Conservation (phyloP, 352 stramenopile species). For the Globisporangium irregulare region DNA sequence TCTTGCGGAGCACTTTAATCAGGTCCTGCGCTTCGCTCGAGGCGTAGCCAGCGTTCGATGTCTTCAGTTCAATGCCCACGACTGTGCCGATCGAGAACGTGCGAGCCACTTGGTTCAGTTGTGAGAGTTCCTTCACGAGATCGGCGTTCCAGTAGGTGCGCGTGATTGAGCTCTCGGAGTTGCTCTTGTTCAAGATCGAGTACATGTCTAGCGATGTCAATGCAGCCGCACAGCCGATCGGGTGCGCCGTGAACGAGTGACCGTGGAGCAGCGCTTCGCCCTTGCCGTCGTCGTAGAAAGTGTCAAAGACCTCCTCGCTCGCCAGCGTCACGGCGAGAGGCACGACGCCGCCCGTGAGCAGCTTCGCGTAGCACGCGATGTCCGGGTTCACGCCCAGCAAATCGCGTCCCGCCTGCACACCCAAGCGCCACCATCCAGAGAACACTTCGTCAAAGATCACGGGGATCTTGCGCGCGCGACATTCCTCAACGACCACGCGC, state of each 20-base stretch:
- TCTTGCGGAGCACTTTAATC: constrained; percentile 53
- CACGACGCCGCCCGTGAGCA: constrained; percentile 88
- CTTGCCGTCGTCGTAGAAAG: constrained; percentile 88
- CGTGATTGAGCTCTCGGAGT: constrained; percentile 14
- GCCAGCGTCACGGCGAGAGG: constrained; percentile 86
- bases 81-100: constrained; percentile 81
- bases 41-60: constrained; percentile 56
- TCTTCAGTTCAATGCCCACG: constrained; percentile 67
- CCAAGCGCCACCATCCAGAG: constrained; percentile 89
- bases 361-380: constrained; percentile 90
- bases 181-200: constrained; percentile 46
- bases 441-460: constrained; percentile 94
- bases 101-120: constrained; percentile 45
- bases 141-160: constrained; percentile 60
- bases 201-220: constrained; percentile 90
- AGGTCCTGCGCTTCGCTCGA: constrained; percentile 61
- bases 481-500: constrained; percentile 81
- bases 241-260: constrained; percentile 92
- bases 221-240: constrained; percentile 85
- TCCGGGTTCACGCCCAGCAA: constrained; percentile 85
- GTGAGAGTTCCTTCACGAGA: constrained; percentile 46
- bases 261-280: constrained; percentile 87
- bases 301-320: constrained; percentile 86
- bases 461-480: constrained; percentile 69
- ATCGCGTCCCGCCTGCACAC: constrained; percentile 81